phyloP scores from a whole-genome alignment of 805 yeast genomes.

The Lipomyces sp. region DNA sequence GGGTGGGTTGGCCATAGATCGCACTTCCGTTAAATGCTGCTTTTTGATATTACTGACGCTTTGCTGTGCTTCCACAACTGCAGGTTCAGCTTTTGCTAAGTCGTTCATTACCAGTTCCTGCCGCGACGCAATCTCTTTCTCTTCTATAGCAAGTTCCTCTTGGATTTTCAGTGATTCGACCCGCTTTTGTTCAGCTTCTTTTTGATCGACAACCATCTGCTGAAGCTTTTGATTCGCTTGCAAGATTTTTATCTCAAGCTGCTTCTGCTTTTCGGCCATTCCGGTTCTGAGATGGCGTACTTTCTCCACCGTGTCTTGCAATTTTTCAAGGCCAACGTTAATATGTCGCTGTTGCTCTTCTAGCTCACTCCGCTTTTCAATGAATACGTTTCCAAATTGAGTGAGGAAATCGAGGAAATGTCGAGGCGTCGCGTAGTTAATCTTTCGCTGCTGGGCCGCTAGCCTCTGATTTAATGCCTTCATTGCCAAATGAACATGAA shows the following conservation, averaged over 20 bases:
- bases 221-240: constrained; percentile 75
- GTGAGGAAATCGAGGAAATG: constrained; percentile 58
- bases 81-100: constrained; percentile 79
- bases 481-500: constrained; percentile 52
- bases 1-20: constrained; percentile 92
- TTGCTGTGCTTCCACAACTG: constrained; percentile 77
- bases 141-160: constrained; percentile 69
- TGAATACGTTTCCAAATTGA: constrained; percentile 47
- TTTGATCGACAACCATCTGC: constrained; percentile 80
- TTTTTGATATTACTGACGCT: constrained; percentile 94
- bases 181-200: constrained; percentile 87
- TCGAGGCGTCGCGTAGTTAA: constrained; percentile 53
- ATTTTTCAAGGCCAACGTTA: constrained; percentile 70
- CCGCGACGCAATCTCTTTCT: constrained; percentile 60
- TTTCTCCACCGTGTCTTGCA: constrained; percentile 75
- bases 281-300: constrained; percentile 64
- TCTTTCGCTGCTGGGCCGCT: constrained; percentile 17
- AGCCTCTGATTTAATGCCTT: constrained; percentile 29
- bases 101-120: constrained; percentile 62
- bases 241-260: constrained; percentile 59
- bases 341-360: constrained; percentile 74
- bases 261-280: constrained; percentile 58
- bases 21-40: constrained; percentile 84
- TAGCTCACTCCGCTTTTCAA: constrained; percentile 52
- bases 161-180: constrained; percentile 83